Evolutionary conservation across 345 rosid species (phyloP), one percentile per base, ranked within the genome.

Genomic region (Corchorus olitorius): DNA sequence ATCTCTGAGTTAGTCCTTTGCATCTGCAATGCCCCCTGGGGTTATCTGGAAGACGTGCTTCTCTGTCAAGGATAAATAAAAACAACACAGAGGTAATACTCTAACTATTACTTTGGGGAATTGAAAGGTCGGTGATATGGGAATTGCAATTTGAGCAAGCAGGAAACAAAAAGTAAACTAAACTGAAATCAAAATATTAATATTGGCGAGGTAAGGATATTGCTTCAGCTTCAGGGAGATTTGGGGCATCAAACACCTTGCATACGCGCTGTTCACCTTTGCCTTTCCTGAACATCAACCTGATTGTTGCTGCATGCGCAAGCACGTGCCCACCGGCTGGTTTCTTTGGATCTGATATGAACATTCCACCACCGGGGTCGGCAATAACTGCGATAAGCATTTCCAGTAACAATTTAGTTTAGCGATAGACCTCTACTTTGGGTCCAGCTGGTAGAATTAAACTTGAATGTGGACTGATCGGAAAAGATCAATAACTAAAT

Each of bases 201-300:
- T 20, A 9, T 45, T 14, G 13, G 16, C 34, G 10, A 27, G 61
- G 3, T 52, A 92, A 70, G 98, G 99, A 95, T 95, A 93, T 95
- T 70, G 97, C 97, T 92, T 95, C 98, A 41, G 91, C 90, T 84
- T 91, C 96, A 2, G 97, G 94, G 7, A 94, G 89, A 77, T 93
- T 93, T 41, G 98, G 97, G 62, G 98, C 98, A 78, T 93, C 95
- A n/a, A 88, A 95, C 86, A 94, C 91, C 87, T 93, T 93, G 87
- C 95, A 93, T 73, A 91, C 89, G 16, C 88, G 90, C 65, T 88
- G 92, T 74, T 94, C 98, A 13, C 97, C 97, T 89, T 95, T 93
- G 80, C 98, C 99, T 86, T 94, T 91, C 87, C 98, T 88, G 84
- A 93, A 95, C 89, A 83, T 86, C 81, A 95, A 83, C 79, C 99